Percentiles rank a stretch among this genome's conserved stretches.
These are phyloP conservation scores for Mesembryanthemum crystallinum DNA, from an alignment of 148 eudicot species.

Conservation along the genomic window DNA sequence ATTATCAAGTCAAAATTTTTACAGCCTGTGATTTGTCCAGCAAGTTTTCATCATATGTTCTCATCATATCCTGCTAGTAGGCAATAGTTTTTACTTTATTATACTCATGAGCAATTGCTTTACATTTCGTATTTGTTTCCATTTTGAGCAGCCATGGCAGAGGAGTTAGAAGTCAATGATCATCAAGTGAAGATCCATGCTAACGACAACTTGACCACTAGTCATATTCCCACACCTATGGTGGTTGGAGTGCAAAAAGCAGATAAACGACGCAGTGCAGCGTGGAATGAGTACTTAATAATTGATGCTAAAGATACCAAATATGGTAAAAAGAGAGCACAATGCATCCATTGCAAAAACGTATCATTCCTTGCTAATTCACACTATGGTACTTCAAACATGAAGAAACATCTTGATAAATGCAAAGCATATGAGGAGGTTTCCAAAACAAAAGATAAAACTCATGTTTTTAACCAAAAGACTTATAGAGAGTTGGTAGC, in stretches of 20 bases:
- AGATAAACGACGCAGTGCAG: not conserved
- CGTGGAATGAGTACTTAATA: not conserved
- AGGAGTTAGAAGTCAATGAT: too few relatives aligned
- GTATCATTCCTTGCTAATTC: not conserved
- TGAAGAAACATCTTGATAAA: constrained; percentile 1
- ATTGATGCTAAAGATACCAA: not conserved
- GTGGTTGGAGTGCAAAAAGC: not conserved
- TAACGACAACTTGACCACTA: too few relatives aligned
- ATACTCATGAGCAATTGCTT: too few relatives aligned
- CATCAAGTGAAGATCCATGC: too few relatives aligned
- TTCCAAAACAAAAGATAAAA: not conserved
- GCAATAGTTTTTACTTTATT: too few relatives aligned
- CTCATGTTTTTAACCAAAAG: not conserved
- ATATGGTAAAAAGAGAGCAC: not conserved
- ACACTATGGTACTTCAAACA: not conserved
- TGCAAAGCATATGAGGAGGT: not conserved
- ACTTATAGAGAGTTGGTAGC: constrained; percentile 6
- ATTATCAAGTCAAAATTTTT: too few relatives aligned
- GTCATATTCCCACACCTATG: too few relatives aligned
- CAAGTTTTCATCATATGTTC: too few relatives aligned
- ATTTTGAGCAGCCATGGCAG: too few relatives aligned
- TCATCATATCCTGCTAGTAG: too few relatives aligned
- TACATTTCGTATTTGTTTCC: too few relatives aligned
- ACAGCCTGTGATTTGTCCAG: too few relatives aligned
- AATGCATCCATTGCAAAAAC: not conserved